A percentile compares a stretch with the other conserved stretches of the same genome.
These are phyloP conservation scores for Ascochyta koolunga DNA, from an alignment of 2,329 filamentous ascomycete genomes.

Conservation along the genomic window DNA sequence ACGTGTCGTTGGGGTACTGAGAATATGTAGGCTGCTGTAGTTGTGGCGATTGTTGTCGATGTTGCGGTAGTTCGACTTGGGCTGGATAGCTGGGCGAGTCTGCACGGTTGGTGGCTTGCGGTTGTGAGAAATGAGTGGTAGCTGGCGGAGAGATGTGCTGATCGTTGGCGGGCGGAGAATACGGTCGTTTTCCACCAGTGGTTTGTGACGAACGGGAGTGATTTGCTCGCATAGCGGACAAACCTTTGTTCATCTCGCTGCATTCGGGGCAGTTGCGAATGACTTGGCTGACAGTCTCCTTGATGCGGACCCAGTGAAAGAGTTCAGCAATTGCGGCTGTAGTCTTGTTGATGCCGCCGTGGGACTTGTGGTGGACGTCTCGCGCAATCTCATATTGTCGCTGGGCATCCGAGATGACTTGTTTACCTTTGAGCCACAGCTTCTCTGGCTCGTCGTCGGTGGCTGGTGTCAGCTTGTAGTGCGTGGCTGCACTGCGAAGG, in stretches of 20 bases:
- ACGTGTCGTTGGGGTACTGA: slow-evolving; percentile 49
- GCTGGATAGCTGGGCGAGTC: slow-evolving; percentile 38
- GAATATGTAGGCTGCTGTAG: slow-evolving; percentile 27
- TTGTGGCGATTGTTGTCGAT: slow-evolving; percentile 33
- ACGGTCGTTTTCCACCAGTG: slow-evolving; percentile 10
- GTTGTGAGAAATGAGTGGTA: slow-evolving; percentile 11
- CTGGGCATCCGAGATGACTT: slow-evolving; percentile 89
- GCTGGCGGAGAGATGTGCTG: slow-evolving; percentile 12
- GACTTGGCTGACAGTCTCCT: slow-evolving; percentile 93
- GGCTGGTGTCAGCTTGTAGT: slow-evolving; percentile 78
- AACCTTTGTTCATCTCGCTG: slow-evolving; percentile 66
- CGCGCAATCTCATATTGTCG: slow-evolving; percentile 90
- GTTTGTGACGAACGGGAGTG: slow-evolving; percentile 23
- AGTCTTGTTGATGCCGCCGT: slow-evolving; percentile 97
- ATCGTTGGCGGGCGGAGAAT: slow-evolving; percentile 1
- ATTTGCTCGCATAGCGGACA: slow-evolving; percentile 33
- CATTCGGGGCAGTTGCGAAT: slow-evolving; percentile 91
- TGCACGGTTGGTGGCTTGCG: slow-evolving; percentile 6
- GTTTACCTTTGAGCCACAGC: slow-evolving; percentile 96
- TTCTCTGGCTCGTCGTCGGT: slow-evolving; percentile 58
- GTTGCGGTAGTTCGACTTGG: slow-evolving; percentile 39
- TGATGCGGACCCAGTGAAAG: slow-evolving; percentile 98
- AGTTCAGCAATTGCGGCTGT: slow-evolving; percentile 91
- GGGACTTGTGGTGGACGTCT: slow-evolving; percentile 73
- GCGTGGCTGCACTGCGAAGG: slow-evolving; percentile 88